These are phyloP conservation scores for Rhizopogon vinicolor DNA, from an alignment of 768 basidiomycete species.

Conservation along the genomic window DNA sequence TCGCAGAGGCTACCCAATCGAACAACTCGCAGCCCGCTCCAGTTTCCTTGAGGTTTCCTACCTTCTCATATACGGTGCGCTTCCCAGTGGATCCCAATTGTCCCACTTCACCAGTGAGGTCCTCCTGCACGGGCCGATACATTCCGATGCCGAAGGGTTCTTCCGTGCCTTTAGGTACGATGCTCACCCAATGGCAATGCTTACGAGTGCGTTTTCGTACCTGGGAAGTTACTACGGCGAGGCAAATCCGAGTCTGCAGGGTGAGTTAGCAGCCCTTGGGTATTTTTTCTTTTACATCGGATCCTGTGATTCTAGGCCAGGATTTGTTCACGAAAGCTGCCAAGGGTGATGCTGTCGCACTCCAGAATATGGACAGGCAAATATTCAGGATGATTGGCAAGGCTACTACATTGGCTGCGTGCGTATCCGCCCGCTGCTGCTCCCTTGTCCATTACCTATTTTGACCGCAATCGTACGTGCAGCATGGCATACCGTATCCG, in stretches of 20 bases:
- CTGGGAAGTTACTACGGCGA: conserved; percentile 85
- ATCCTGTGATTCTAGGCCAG: conserved; percentile 58
- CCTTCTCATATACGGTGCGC: conserved; percentile 82
- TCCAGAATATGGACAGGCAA: conserved; percentile 87
- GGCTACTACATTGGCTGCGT: conserved; percentile 85
- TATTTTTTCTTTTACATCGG: too few species aligned
- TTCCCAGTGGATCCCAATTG: conserved; percentile 62
- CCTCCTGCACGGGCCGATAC: conserved; percentile 67
- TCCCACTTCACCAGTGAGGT: conserved; percentile 69
- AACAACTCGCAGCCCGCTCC: conserved; percentile 78
- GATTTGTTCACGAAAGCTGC: conserved; percentile 71
- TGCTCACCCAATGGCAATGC: conserved; percentile 89
- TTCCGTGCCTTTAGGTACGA: conserved; percentile 81
- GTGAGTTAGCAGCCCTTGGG: conserved; percentile 27
- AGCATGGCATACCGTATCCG: conserved; percentile 93
- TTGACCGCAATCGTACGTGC: conserved; percentile 1
- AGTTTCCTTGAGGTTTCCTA: conserved; percentile 81
- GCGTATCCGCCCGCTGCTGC: conserved; percentile 20
- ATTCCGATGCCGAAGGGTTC: conserved; percentile 66
- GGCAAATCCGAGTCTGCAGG: conserved; percentile 85
- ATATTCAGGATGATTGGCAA: conserved; percentile 88
- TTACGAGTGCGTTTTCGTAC: conserved; percentile 84
- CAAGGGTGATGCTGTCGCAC: conserved; percentile 56
- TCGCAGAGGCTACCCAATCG: conserved; percentile 84
- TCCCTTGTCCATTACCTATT: background rate